phyloP scores from a whole-genome alignment of 345 rosid species.

The Corchorus olitorius region DNA sequence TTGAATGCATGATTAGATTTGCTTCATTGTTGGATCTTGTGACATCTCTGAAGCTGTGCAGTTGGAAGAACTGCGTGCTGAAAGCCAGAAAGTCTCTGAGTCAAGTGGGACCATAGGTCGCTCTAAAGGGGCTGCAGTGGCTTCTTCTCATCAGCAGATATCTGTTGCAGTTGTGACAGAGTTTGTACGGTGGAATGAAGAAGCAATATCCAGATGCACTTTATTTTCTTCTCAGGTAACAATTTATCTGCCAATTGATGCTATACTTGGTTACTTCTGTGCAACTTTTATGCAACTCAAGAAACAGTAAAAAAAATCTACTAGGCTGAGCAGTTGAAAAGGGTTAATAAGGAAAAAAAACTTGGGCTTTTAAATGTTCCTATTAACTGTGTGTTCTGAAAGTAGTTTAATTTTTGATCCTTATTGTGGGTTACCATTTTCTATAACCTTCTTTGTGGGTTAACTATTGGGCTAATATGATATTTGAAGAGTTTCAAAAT shows the following conservation, averaged over 20 bases:
- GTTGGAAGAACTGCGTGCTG: conserved; percentile 94
- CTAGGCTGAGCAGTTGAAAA: neutral
- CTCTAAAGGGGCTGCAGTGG: conserved; percentile 81
- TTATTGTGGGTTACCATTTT: neutral
- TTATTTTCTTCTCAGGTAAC: conserved; percentile 87
- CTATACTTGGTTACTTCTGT: conserved; percentile 4
- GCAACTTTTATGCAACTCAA: neutral
- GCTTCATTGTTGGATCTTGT: neutral
- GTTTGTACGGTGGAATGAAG: conserved; percentile 98
- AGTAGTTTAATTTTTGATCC: neutral
- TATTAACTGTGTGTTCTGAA: neutral
- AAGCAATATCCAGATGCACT: conserved; percentile 93
- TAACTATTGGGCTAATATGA: neutral
- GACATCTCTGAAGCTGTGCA: conserved; percentile 36
- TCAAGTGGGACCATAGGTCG: conserved; percentile 92
- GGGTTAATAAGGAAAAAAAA: neutral
- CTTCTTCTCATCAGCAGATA: conserved; percentile 85
- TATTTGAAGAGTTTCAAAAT: neutral
- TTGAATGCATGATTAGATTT: conserved; percentile 6
- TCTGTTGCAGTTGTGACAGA: conserved; percentile 98
- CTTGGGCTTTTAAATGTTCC: neutral
- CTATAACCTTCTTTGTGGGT: no score
- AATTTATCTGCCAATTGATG: conserved; percentile 14
- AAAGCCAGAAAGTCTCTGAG: conserved; percentile 69
- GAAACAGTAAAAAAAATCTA: neutral